Percentiles rank a stretch among this genome's conserved stretches.
Conservation (phyloP, 139 green algal genomes). For the Haematococcus lacustris region DNA sequence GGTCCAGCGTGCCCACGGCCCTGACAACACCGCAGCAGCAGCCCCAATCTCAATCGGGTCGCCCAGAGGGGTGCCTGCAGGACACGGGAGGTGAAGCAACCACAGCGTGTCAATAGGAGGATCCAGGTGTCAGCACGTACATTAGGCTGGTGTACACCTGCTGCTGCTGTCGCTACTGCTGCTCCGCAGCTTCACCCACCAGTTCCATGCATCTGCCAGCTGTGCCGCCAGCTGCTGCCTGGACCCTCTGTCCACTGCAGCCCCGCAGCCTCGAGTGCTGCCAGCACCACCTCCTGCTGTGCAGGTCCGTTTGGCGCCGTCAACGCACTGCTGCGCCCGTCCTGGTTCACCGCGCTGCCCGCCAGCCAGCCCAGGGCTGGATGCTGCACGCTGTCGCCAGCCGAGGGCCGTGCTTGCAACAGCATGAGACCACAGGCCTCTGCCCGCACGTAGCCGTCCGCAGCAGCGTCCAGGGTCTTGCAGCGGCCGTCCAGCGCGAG, state of each 20-base stretch:
- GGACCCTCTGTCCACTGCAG: conserved; percentile 9
- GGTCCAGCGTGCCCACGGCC: neutral
- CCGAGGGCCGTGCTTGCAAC: conserved; percentile 16
- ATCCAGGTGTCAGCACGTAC: neutral
- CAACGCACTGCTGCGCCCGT: conserved; percentile 71
- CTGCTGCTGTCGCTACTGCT: too few relatives aligned
- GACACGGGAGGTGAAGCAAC: neutral
- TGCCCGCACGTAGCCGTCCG: conserved; percentile 72
- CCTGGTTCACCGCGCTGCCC: conserved; percentile 70
- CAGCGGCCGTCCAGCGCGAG: conserved; percentile 70
- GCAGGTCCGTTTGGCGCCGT: conserved; percentile 81
- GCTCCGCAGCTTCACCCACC: neutral
- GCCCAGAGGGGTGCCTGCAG: conserved; percentile 41
- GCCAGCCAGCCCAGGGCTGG: conserved; percentile 24
- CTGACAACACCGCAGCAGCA: conserved; percentile 1
- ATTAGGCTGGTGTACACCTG: neutral
- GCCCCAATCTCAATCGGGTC: conserved; percentile 69
- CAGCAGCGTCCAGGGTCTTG: conserved; percentile 70
- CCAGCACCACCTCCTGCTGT: conserved; percentile 68
- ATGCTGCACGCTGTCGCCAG: neutral
- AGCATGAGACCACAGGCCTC: conserved; percentile 41
- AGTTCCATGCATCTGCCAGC: neutral
- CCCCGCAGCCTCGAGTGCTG: conserved; percentile 37
- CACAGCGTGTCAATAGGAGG: neutral
- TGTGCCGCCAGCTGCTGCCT: neutral